Conservation (phyloP, 192 early-diverging fungal species). For the Cladochytrium replicatum region DNA sequence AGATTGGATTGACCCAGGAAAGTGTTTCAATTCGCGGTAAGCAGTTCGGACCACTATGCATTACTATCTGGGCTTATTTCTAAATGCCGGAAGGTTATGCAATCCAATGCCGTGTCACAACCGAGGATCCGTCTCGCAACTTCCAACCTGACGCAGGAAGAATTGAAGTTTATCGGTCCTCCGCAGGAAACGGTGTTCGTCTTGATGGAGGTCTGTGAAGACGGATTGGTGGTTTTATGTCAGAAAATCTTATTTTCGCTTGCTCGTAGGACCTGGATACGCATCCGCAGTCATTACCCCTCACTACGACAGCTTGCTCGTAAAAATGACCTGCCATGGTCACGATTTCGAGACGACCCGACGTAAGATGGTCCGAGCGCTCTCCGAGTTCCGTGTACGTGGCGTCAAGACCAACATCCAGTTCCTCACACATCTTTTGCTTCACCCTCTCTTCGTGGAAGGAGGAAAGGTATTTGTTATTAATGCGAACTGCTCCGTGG, state of each 20-base stretch:
- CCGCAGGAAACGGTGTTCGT: too few relatives aligned
- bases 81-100: constrained; percentile 41
- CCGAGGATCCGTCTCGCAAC: constrained; percentile 79
- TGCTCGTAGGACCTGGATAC: constrained; percentile 72
- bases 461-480: too few relatives aligned
- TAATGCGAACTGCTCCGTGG: not conserved
- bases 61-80: not conserved
- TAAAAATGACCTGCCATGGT: constrained; percentile 80
- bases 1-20: constrained; percentile 64
- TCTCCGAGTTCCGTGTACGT: constrained; percentile 91
- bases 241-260: too few relatives aligned
- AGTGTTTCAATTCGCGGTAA: constrained; percentile 66
- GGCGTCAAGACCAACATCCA: constrained; percentile 96
- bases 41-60: constrained; percentile 53
- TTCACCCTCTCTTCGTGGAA: constrained; percentile 65
- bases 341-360: constrained; percentile 83
- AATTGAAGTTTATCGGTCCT: constrained; percentile 88
- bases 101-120: constrained; percentile 83
- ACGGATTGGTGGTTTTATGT: too few relatives aligned
- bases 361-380: constrained; percentile 77
- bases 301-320: constrained; percentile 90
- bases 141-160: constrained; percentile 95
- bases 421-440: constrained; percentile 81
- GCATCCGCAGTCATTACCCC: constrained; percentile 88
- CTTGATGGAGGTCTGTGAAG: too few relatives aligned